Evolutionary conservation across 805 yeast species (phyloP).

Genomic region (Monosporozyma solicola): DNA sequence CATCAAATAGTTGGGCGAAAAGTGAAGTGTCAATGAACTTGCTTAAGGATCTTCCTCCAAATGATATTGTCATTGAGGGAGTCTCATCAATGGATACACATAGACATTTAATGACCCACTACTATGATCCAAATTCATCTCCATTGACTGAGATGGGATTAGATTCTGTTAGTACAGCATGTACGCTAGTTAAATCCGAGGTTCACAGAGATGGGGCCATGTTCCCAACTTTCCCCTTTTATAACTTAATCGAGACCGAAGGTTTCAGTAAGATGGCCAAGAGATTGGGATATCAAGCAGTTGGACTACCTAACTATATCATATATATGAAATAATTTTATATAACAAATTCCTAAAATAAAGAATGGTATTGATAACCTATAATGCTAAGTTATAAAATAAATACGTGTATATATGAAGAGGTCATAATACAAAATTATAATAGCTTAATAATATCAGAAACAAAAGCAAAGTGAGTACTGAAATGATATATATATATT

Average conservation of each 20-base stretch:
- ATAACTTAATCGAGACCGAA: constrained; percentile 89
- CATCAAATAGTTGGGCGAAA: constrained; percentile 87
- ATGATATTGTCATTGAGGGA: constrained; percentile 87
- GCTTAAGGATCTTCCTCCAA: constrained; percentile 60
- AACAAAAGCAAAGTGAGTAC: neutral
- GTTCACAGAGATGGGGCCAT: constrained; percentile 97
- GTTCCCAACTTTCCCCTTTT: constrained; percentile 96
- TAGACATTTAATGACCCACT: constrained; percentile 82
- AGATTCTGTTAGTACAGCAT: constrained; percentile 96
- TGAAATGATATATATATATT: neutral
- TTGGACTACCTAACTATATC: constrained; percentile 83
- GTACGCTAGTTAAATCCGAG: constrained; percentile 83
- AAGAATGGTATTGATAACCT: neutral
- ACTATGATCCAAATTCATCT: constrained; percentile 57
- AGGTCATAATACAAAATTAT: neutral
- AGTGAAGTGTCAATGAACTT: constrained; percentile 63
- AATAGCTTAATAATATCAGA: neutral
- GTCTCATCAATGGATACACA: constrained; percentile 81
- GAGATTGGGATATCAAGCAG: constrained; percentile 76
- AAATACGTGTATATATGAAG: neutral
- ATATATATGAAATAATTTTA: constrained; percentile 42
- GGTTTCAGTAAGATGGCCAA: constrained; percentile 94
- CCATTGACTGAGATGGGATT: constrained; percentile 58
- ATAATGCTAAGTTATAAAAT: neutral
- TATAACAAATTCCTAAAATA: neutral